Percentiles rank a stretch among this genome's conserved stretches.
These are phyloP conservation scores for Pichia sp. DNA, from an alignment of 1,139 yeast genomes.

Conservation along the genomic window DNA sequence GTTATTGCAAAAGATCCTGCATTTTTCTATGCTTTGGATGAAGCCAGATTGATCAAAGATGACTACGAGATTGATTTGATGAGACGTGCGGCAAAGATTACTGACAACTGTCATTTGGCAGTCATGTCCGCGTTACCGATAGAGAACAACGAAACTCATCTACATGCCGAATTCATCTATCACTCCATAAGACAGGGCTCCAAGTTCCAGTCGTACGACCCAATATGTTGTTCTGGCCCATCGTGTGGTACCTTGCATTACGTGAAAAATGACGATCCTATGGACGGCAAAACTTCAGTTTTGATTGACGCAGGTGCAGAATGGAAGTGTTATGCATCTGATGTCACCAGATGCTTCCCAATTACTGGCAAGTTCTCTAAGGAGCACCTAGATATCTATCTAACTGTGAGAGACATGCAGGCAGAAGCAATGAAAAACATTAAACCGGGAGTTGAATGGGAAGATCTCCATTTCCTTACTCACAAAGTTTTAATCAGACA, in stretches of 20 bases:
- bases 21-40: slow-evolving; percentile 77
- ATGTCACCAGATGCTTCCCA: slow-evolving; percentile 94
- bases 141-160: slow-evolving; percentile 82
- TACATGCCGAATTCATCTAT: slow-evolving; percentile 92
- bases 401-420: slow-evolving; percentile 84
- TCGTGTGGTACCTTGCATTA: slow-evolving; percentile 90
- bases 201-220: slow-evolving; percentile 84
- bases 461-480: slow-evolving; percentile 72
- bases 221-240: slow-evolving; percentile 93
- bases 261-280: slow-evolving; percentile 62
- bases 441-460: slow-evolving; percentile 85
- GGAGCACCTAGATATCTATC: slow-evolving; percentile 81
- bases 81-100: slow-evolving; percentile 75
- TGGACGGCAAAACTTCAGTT: slow-evolving; percentile 52
- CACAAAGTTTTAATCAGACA: slow-evolving; percentile 73
- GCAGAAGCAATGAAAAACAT: slow-evolving; percentile 59
- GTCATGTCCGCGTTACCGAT: slow-evolving; percentile 92
- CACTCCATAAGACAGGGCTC: slow-evolving; percentile 94
- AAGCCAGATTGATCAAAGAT: slow-evolving; percentile 81
- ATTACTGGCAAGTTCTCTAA: slow-evolving; percentile 83
- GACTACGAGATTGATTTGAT: slow-evolving; percentile 70
- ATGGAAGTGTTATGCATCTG: slow-evolving; percentile 89
- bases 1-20: slow-evolving; percentile 43
- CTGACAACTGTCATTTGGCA: slow-evolving; percentile 84
- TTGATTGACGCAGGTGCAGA: slow-evolving; percentile 97